These are phyloP conservation scores for Coemansia sp. DNA, from an alignment of 192 early-diverging fungal genomes.

Conservation along the genomic window DNA sequence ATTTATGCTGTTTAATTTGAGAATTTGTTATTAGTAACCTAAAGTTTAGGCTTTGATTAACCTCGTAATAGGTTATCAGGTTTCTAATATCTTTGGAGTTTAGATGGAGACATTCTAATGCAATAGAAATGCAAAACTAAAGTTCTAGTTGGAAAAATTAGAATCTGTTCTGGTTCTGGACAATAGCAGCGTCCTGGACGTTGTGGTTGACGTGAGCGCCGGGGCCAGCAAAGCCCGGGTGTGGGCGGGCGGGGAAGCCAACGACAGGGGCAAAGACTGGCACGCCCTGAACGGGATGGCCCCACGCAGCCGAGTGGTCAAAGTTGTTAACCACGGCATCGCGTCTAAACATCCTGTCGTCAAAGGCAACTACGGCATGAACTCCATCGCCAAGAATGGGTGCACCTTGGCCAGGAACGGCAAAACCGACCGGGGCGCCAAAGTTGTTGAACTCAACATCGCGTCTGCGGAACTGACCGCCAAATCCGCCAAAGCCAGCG, in stretches of 20 bases:
- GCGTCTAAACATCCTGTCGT: no score
- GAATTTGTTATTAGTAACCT: no score
- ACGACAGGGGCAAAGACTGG: constrained; percentile 15
- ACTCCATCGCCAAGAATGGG: no score
- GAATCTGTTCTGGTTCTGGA: constrained; percentile 36
- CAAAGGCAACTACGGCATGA: no score
- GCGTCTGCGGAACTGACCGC: neutral
- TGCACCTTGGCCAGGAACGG: no score
- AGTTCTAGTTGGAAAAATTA: constrained; percentile 10
- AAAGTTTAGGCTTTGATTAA: no score
- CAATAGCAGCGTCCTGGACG: constrained; percentile 37
- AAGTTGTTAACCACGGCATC: constrained; percentile 42
- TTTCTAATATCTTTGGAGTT: no score
- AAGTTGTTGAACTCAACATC: no score
- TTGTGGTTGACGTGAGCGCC: constrained; percentile 31
- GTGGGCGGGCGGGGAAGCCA: constrained; percentile 9
- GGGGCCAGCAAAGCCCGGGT: constrained; percentile 8
- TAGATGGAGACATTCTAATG: neutral
- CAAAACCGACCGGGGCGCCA: no score
- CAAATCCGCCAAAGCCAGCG: neutral
- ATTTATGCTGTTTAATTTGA: neutral
- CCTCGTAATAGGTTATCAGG: no score
- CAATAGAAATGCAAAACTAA: neutral
- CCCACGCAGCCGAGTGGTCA: constrained; percentile 16
- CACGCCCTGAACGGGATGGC: constrained; percentile 11